Conservation (phyloP, 129 eudicot species). For the Tagetes patula region DNA sequence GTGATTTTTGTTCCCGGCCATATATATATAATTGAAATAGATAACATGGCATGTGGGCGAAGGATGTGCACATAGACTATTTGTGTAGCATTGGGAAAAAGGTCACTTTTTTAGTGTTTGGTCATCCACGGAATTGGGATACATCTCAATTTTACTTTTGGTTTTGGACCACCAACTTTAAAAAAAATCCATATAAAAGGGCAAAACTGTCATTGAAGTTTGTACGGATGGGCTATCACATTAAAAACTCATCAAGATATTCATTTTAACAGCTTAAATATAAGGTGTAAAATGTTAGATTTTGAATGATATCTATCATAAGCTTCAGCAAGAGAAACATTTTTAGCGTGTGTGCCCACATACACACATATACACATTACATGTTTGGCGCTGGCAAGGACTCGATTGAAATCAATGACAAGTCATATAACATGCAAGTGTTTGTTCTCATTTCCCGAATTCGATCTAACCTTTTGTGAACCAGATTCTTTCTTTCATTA, state of each 20-base stretch:
- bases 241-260: not conserved
- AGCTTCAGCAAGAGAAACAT: not conserved
- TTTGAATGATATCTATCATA: not conserved
- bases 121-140: slow-evolving; percentile 36
- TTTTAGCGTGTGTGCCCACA: not conserved
- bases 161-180: slow-evolving; percentile 39
- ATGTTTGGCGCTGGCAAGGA: slow-evolving; percentile 1
- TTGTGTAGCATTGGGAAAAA: slow-evolving; percentile 21
- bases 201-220: slow-evolving; percentile 14
- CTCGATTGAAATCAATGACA: slow-evolving; percentile 1
- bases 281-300: not conserved
- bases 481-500: slow-evolving; percentile 1
- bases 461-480: slow-evolving; percentile 5
- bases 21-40: no score
- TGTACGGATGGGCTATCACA: slow-evolving; percentile 3
- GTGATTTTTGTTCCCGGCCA: no score
- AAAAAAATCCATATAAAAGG: slow-evolving; percentile 7
- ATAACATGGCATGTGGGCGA: slow-evolving; percentile 35
- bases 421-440: slow-evolving; percentile 19
- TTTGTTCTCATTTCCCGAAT: slow-evolving; percentile 11
- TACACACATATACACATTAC: not conserved
- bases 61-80: slow-evolving; percentile 6
- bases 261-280: slow-evolving; percentile 7
- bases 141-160: slow-evolving; percentile 19
- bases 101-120: slow-evolving; percentile 23